Conservation (phyloP, 2,329 filamentous ascomycete species). For the Fusarium cyanostomum region DNA sequence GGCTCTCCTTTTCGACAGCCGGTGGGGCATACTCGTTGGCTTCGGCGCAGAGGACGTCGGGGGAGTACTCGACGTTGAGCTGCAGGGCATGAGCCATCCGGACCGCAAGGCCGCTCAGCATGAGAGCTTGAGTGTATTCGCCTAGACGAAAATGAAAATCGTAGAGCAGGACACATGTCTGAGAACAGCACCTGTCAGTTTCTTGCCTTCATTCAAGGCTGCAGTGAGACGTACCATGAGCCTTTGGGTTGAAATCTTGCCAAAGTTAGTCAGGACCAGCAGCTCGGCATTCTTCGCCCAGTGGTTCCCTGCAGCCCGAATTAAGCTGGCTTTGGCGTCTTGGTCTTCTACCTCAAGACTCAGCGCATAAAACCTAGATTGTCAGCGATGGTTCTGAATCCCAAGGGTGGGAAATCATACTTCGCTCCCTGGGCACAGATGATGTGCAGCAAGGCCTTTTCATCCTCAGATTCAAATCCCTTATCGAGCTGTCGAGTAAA, state of each 20-base stretch:
- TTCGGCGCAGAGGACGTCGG: slow-evolving; percentile 52
- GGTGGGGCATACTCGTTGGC: slow-evolving; percentile 45
- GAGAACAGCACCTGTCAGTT: not conserved
- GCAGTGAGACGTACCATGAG: slow-evolving; percentile 47
- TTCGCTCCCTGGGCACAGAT: slow-evolving; percentile 53
- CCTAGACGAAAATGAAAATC: slow-evolving; percentile 53
- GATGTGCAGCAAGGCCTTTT: slow-evolving; percentile 50
- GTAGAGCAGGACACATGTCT: slow-evolving; percentile 52
- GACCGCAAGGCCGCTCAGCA: slow-evolving; percentile 53
- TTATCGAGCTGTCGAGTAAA: slow-evolving; percentile 52
- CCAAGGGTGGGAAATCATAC: slow-evolving; percentile 32
- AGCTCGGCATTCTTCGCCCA: slow-evolving; percentile 52
- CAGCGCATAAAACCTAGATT: slow-evolving; percentile 49
- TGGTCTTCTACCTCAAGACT: slow-evolving; percentile 44
- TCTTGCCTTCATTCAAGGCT: not conserved
- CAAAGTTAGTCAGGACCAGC: slow-evolving; percentile 50
- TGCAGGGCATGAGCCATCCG: slow-evolving; percentile 55
- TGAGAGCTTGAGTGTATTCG: slow-evolving; percentile 53
- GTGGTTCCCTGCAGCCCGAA: slow-evolving; percentile 49
- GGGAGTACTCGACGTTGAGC: slow-evolving; percentile 50
- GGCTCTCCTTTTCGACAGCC: slow-evolving; percentile 51
- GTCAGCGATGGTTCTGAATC: slow-evolving; percentile 6
- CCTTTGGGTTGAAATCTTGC: slow-evolving; percentile 51
- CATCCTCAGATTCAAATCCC: slow-evolving; percentile 49
- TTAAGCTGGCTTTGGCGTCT: slow-evolving; percentile 41